phyloP scores from a whole-genome alignment of 208 protist species.

The Crithidia thermophila region DNA sequence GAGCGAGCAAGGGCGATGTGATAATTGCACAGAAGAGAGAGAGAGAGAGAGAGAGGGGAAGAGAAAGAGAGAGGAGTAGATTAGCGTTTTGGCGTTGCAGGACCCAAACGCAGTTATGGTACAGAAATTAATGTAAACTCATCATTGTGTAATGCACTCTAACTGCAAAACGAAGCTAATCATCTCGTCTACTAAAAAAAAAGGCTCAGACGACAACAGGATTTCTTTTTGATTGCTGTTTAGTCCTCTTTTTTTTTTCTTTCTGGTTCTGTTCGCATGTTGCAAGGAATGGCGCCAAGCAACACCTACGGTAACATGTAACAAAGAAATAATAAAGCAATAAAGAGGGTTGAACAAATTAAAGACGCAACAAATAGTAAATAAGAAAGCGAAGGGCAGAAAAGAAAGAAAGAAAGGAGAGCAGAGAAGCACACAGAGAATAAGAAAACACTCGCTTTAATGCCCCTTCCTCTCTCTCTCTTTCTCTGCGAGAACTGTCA shows the following conservation, averaged over 20 bases:
- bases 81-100: too few species aligned
- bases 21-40: background rate
- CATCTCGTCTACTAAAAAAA: background rate
- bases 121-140: too few species aligned
- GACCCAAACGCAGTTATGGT: too few species aligned
- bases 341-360: slow-evolving; percentile 4
- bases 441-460: background rate
- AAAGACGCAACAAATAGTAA: slow-evolving; percentile 2
- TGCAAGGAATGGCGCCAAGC: background rate
- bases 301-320: background rate
- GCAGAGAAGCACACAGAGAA: background rate
- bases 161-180: too few species aligned
- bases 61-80: too few species aligned
- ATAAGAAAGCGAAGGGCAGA: background rate
- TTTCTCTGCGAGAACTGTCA: too few species aligned
- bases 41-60: background rate
- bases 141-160: too few species aligned
- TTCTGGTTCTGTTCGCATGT: background rate
- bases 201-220: background rate
- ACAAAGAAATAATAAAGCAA: slow-evolving; percentile 17
- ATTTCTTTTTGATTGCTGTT: too few species aligned
- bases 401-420: slow-evolving; percentile 8
- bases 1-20: too few species aligned
- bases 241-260: background rate
- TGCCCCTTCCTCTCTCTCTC: slow-evolving; percentile 2